Evolutionary conservation across 805 yeast genomes (phyloP).

Genomic region (Candida ficus): DNA sequence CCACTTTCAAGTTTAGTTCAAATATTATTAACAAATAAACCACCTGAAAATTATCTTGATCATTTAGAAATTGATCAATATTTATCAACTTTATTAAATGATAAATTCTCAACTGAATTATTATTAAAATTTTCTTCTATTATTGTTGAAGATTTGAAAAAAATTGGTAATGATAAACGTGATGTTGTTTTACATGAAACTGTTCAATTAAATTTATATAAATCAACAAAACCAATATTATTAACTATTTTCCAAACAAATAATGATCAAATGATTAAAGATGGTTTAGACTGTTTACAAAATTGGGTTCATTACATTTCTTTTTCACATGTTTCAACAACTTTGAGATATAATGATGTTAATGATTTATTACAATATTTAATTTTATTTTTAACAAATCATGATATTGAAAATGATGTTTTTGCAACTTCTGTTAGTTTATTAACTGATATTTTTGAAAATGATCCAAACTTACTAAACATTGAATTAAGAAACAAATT

Average conservation of each 20-base stretch:
- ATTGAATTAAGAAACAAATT: conserved; percentile 15
- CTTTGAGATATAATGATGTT: conserved; percentile 19
- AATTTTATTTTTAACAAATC: conserved; percentile 10
- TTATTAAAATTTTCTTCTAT: conserved; percentile 37
- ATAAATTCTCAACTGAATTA: conserved; percentile 10
- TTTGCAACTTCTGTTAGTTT: conserved; percentile 12
- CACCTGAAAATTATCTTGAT: conserved; percentile 6
- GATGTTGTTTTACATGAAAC: conserved; percentile 31
- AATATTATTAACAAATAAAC: conserved; percentile 12
- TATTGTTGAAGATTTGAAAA: conserved; percentile 46
- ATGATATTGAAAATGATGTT: conserved; percentile 9
- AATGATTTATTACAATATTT: conserved; percentile 17
- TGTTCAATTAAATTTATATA: conserved; percentile 33
- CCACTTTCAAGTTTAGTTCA: conserved; percentile 32
- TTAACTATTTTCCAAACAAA: conserved; percentile 11
- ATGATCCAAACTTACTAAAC: conserved; percentile 22
- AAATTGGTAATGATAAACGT: conserved; percentile 24
- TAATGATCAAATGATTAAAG: conserved; percentile 5
- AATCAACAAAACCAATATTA: conserved; percentile 23
- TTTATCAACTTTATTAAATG: conserved; percentile 5
- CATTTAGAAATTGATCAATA: conserved; percentile 10
- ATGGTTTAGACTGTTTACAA: conserved; percentile 28
- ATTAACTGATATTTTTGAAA: conserved; percentile 24
- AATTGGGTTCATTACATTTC: conserved; percentile 36
- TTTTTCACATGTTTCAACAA: conserved; percentile 27